Conservation (phyloP, 2,329 filamentous ascomycete species). For the Ascochyta lentis region DNA sequence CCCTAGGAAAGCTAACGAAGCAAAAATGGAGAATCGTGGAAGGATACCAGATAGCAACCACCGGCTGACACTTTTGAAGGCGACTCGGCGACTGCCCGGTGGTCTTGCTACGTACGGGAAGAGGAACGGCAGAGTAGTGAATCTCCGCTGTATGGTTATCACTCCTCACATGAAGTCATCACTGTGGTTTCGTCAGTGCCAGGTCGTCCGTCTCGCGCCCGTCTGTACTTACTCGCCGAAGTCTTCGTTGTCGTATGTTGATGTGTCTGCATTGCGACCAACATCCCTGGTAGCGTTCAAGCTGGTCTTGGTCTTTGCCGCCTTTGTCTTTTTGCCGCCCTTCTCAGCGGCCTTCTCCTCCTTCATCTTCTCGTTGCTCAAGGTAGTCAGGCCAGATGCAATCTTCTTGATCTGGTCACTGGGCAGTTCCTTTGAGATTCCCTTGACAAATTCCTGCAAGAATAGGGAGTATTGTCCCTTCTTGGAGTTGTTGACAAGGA, state of each 20-base stretch:
- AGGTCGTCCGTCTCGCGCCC: not conserved
- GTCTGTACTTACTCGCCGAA: conserved; percentile 79
- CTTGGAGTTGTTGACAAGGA: conserved; percentile 77
- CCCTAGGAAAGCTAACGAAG: conserved; percentile 12
- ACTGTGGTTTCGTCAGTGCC: conserved; percentile 36
- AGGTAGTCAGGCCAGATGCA: conserved; percentile 81
- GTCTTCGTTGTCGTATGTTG: conserved; percentile 80
- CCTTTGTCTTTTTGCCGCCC: conserved; percentile 95
- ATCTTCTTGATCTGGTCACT: conserved; percentile 98
- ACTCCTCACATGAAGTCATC: conserved; percentile 49
- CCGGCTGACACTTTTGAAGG: not conserved
- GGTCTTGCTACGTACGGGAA: conserved; percentile 16
- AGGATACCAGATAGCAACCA: not conserved
- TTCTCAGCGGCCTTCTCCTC: conserved; percentile 96
- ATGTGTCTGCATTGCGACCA: conserved; percentile 69
- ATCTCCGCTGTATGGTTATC: not conserved
- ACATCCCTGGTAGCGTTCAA: conserved; percentile 71
- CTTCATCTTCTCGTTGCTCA: conserved; percentile 98
- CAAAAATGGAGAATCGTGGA: conserved; percentile 8
- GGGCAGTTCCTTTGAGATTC: conserved; percentile 83
- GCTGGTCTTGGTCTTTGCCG: conserved; percentile 90
- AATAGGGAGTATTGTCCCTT: conserved; percentile 92
- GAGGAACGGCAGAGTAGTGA: conserved; percentile 10
- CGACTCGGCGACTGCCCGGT: conserved; percentile 16
- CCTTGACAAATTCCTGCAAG: conserved; percentile 88